Evolutionary conservation across 768 basidiomycete species (phyloP).

Genomic region (Mrakia blollopis): DNA sequence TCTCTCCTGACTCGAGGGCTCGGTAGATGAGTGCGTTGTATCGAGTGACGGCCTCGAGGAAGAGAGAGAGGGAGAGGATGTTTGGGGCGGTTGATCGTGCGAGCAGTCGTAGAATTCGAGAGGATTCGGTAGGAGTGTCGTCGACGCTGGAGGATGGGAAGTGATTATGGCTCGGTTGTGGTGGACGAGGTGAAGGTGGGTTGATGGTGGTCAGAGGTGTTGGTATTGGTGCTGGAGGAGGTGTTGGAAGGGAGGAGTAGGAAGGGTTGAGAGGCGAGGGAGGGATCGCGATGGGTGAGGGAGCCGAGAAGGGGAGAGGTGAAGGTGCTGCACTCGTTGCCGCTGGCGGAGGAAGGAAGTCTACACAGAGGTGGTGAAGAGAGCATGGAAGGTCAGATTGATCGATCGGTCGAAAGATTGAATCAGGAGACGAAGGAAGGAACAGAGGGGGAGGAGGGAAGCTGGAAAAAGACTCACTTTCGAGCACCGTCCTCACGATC

Average conservation of each 20-base stretch:
- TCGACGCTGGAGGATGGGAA: slow-evolving; percentile 43
- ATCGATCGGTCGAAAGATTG: not conserved
- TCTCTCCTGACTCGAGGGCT: slow-evolving; percentile 50
- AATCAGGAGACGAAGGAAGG: not conserved
- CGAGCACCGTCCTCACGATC: slow-evolving; percentile 23
- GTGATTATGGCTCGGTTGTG: not conserved
- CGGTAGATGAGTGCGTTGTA: slow-evolving; percentile 60
- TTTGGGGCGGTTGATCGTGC: slow-evolving; percentile 41
- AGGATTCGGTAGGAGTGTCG: slow-evolving; percentile 16
- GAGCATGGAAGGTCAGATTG: not conserved
- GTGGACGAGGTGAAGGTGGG: slow-evolving; percentile 54
- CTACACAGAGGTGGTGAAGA: not conserved
- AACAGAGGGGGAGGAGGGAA: not conserved
- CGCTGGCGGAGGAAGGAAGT: slow-evolving; percentile 15
- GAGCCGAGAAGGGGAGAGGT: slow-evolving; percentile 1
- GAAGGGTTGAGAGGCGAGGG: slow-evolving; percentile 1
- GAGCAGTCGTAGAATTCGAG: slow-evolving; percentile 29
- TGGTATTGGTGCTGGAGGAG: not conserved
- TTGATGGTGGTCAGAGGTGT: slow-evolving; percentile 41
- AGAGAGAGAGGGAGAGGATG: slow-evolving; percentile 65
- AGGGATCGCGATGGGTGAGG: not conserved
- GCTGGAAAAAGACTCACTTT: slow-evolving; percentile 14
- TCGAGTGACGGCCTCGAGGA: slow-evolving; percentile 57
- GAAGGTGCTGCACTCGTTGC: not conserved
- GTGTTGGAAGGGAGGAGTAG: not conserved